Base-by-base conservation (phyloP, 495 filamentous ascomycete species). In the Aspergillus carlsbadensis region DNA sequence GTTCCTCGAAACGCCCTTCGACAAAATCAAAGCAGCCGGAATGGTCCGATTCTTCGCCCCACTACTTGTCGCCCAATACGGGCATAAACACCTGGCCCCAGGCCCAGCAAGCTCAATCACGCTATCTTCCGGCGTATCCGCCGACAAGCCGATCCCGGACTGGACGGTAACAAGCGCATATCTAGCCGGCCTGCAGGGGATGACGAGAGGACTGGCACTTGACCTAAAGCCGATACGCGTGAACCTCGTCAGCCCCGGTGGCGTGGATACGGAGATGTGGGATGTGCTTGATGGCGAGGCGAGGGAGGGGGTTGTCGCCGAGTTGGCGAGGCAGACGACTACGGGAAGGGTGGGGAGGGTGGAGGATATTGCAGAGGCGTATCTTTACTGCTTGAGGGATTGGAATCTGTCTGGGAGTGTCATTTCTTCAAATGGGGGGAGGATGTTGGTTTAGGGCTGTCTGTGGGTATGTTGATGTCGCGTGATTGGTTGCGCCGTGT, bases 191-290 rank as follows among this genome's bases (percentile, higher is more conserved):
- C 13, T 69, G 50, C 56, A 73, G 18, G 79, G 77, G 13, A 56
- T 86, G 45, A 66, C 69, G 54, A 68, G 76, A 1, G 78, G 72
- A 13, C 60, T 88, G 26, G 85, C 85, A 5, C 57, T 87, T 2
- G 83, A 84, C 43, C 51, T 88, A 44, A 69, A 68, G 50, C 86
- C 87, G 0, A 57, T 86, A 0, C 67, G 87, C 1, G 83, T 87
- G 22, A 90, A 88, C 65, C 56, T 70, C 3, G 81, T 89, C 0
- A 66, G 68, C 43, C 81, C 83, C 0, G 85, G 85, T 0, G 64
- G 65, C 31, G 76, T 88, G 10, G 45, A 79, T 26, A 90, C 85
- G 34, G 72, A 76, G 56, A 41, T 86, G 5, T 76, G 72, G 62
- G 67, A 69, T 2, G 61, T 62, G 21, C 45, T 78, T 13, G 65